Conservation (phyloP, 2,329 filamentous ascomycete species). For the Pseudocercospora fijiensis region DNA sequence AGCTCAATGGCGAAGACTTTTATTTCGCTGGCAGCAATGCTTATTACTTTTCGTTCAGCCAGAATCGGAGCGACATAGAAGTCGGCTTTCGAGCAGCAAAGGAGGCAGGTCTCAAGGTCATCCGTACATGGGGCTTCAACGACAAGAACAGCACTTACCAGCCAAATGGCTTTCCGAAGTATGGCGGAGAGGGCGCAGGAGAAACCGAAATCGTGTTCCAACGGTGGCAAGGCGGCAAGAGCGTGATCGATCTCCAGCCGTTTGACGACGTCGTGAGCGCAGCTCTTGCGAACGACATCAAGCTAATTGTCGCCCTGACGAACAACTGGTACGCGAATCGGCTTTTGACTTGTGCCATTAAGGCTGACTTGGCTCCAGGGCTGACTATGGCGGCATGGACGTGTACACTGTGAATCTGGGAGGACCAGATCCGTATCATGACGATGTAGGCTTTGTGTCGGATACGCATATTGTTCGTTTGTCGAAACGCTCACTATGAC, state of each 20-base stretch:
- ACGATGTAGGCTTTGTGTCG: slow-evolving; percentile 41
- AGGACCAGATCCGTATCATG: slow-evolving; percentile 47
- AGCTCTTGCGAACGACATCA: slow-evolving; percentile 52
- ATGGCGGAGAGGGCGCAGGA: slow-evolving; percentile 54
- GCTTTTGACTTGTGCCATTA: not conserved
- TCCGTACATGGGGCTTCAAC: slow-evolving; percentile 60
- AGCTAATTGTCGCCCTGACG: slow-evolving; percentile 55
- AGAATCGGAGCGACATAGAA: slow-evolving; percentile 52
- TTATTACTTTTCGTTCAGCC: slow-evolving; percentile 54
- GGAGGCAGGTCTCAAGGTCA: slow-evolving; percentile 53
- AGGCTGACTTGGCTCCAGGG: slow-evolving; percentile 33
- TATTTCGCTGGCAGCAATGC: slow-evolving; percentile 60
- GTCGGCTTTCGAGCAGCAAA: slow-evolving; percentile 49
- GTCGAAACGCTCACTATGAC: not conserved
- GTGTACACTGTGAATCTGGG: slow-evolving; percentile 59
- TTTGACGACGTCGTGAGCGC: slow-evolving; percentile 56
- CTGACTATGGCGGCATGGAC: slow-evolving; percentile 61
- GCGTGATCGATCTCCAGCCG: slow-evolving; percentile 46
- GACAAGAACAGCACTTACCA: slow-evolving; percentile 54
- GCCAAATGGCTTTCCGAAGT: slow-evolving; percentile 50
- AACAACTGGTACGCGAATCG: slow-evolving; percentile 51
- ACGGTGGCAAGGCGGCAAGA: slow-evolving; percentile 48
- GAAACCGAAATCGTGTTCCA: slow-evolving; percentile 51
- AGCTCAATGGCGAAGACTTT: slow-evolving; percentile 56
- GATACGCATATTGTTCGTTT: not conserved